phyloP scores from a whole-genome alignment of 371 early-diverging fungal species.

The Dinochytrium kinnereticum region DNA sequence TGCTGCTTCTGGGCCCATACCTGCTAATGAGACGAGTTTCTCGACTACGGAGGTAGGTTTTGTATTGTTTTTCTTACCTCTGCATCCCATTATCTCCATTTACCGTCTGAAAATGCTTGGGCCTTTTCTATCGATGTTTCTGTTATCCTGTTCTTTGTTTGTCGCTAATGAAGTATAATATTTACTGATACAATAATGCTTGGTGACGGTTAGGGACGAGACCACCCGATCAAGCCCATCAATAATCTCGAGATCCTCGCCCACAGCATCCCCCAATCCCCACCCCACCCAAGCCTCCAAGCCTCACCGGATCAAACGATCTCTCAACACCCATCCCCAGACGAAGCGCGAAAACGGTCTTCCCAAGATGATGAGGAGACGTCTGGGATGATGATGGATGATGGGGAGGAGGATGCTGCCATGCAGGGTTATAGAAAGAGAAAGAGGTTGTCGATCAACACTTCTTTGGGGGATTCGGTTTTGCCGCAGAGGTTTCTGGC shows the following conservation, averaged over 20 bases:
- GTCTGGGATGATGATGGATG: neutral
- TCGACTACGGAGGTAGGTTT: too few relatives aligned
- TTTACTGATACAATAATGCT: too few relatives aligned
- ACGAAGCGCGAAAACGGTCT: neutral
- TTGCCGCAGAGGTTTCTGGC: neutral
- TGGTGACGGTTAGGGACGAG: too few relatives aligned
- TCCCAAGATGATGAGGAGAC: neutral
- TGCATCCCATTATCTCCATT: too few relatives aligned
- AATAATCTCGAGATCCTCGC: slow-evolving; percentile 27
- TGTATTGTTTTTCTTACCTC: too few relatives aligned
- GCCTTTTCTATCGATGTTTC: too few relatives aligned
- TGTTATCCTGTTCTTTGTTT: too few relatives aligned
- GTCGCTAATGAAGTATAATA: too few relatives aligned
- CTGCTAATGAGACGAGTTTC: too few relatives aligned
- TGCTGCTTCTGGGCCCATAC: too few relatives aligned
- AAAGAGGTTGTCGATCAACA: neutral
- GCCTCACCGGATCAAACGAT: neutral
- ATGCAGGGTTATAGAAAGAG: neutral
- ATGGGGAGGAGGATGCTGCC: neutral
- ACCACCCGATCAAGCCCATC: slow-evolving; percentile 8
- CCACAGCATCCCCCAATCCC: slow-evolving; percentile 34
- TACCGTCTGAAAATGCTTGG: too few relatives aligned
- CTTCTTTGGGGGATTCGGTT: neutral
- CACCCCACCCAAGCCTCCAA: neutral
- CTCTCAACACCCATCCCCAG: neutral